Evolutionary conservation across 192 early-diverging fungal genomes (phyloP).

Genomic region (Podila verticillata): DNA sequence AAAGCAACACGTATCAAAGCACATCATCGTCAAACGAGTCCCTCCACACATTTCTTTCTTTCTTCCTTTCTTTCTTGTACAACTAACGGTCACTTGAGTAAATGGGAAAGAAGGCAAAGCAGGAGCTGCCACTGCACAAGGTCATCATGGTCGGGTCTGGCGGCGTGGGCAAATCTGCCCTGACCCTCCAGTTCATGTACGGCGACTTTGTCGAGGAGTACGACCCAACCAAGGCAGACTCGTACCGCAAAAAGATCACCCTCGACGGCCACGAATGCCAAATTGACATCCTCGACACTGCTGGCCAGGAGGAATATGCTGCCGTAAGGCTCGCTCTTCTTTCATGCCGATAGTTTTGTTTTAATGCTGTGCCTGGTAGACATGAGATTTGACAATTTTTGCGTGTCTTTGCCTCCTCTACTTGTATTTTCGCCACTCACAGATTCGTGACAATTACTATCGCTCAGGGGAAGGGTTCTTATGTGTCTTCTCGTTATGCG

Average conservation of each 20-base stretch:
- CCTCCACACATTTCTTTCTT: neutral
- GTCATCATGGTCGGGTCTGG: slow-evolving; percentile 94
- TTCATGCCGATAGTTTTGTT: neutral
- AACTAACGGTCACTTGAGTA: neutral
- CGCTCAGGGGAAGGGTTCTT: slow-evolving; percentile 87
- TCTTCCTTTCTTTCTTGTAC: neutral
- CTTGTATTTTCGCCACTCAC: neutral
- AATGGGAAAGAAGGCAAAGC: slow-evolving; percentile 78
- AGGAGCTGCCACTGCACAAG: slow-evolving; percentile 85
- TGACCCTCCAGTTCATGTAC: slow-evolving; percentile 92
- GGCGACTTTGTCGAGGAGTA: slow-evolving; percentile 96
- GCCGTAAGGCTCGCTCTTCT: slow-evolving; percentile 61
- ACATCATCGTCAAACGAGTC: neutral
- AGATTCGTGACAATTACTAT: slow-evolving; percentile 89
- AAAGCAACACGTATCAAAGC: too few relatives aligned
- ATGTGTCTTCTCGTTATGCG: slow-evolving; percentile 85
- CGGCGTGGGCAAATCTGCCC: slow-evolving; percentile 91
- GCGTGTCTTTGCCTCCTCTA: neutral
- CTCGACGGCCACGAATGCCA: slow-evolving; percentile 81
- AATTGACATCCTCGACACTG: slow-evolving; percentile 92
- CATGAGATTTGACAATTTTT: neutral
- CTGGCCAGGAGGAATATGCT: slow-evolving; percentile 91
- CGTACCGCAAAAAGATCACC: slow-evolving; percentile 85
- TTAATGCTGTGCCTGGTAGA: neutral
- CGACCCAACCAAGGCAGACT: slow-evolving; percentile 93